Evolutionary conservation across 2,329 filamentous ascomycete species (phyloP).

Genomic region (Ceratocystis albifundus): DNA sequence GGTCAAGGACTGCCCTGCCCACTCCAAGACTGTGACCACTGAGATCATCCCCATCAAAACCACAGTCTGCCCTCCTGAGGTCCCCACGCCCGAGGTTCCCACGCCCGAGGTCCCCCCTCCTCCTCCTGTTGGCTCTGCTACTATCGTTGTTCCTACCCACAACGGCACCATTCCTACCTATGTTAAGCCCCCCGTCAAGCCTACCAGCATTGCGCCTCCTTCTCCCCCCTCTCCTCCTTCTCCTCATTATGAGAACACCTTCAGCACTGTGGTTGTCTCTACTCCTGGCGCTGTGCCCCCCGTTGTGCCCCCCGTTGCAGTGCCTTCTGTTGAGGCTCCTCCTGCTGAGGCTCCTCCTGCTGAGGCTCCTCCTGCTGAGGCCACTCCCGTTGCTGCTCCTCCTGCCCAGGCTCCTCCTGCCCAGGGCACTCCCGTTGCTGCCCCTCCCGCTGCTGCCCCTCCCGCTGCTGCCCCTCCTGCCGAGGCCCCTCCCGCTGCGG

Average conservation of each 20-base stretch:
- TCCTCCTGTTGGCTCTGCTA: background rate
- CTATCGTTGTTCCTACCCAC: constrained; percentile 22
- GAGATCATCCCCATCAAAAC: constrained; percentile 33
- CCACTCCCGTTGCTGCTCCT: too few species aligned
- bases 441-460: too few species aligned
- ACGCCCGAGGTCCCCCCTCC: background rate
- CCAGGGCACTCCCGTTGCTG: too few species aligned
- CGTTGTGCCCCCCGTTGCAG: background rate
- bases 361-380: background rate
- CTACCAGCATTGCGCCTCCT: background rate
- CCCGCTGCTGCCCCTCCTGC: background rate
- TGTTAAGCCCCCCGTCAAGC: constrained; percentile 1
- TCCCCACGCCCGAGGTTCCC: background rate
- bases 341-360: background rate
- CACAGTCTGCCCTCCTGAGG: constrained; percentile 31
- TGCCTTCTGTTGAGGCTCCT: background rate
- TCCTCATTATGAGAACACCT: background rate
- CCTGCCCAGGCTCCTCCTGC: too few species aligned
- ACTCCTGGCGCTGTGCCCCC: background rate
- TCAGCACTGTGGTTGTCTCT: background rate
- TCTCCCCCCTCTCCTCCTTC: too few species aligned
- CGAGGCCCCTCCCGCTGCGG: background rate
- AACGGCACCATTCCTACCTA: constrained; percentile 21
- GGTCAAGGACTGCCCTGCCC: constrained; percentile 50
- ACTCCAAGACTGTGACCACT: constrained; percentile 31